Conservation (phyloP, 2,329 filamentous ascomycete species). For the Immersiporthe knoxdaviesiana region DNA sequence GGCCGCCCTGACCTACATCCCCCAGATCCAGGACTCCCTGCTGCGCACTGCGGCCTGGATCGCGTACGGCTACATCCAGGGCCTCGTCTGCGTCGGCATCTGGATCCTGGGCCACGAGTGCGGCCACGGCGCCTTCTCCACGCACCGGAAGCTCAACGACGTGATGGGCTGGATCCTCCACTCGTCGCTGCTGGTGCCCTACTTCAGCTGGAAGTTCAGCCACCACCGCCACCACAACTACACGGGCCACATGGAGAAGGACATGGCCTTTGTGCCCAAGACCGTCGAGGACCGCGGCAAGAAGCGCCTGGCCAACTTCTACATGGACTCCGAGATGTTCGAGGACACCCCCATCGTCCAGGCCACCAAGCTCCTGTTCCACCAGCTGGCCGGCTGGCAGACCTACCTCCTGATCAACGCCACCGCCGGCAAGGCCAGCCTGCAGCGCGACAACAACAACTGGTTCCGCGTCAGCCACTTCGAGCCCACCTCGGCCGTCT, state of each 20-base stretch:
- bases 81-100: constrained; percentile 67
- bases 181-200: constrained; percentile 68
- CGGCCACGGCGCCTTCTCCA: constrained; percentile 71
- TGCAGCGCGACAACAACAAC: constrained; percentile 46
- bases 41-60: constrained; percentile 56
- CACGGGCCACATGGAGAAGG: constrained; percentile 69
- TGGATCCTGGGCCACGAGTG: constrained; percentile 75
- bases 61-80: constrained; percentile 65
- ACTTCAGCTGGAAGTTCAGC: constrained; percentile 73
- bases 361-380: constrained; percentile 57
- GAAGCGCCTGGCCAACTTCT: constrained; percentile 43
- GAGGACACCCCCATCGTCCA: constrained; percentile 66
- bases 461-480: constrained; percentile 59
- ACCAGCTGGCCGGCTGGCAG: constrained; percentile 69
- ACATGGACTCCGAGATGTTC: constrained; percentile 55
- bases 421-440: constrained; percentile 51
- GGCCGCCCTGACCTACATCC: constrained; percentile 58
- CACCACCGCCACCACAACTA: constrained; percentile 72
- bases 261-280: constrained; percentile 66
- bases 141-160: constrained; percentile 60
- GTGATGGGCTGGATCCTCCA: constrained; percentile 67
- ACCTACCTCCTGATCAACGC: constrained; percentile 65
- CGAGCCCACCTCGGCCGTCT: constrained; percentile 63
- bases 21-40: constrained; percentile 48
- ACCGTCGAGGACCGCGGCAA: constrained; percentile 44